phyloP scores from a whole-genome alignment of 352 stramenopile genomes.

The Bremia lactucae region DNA sequence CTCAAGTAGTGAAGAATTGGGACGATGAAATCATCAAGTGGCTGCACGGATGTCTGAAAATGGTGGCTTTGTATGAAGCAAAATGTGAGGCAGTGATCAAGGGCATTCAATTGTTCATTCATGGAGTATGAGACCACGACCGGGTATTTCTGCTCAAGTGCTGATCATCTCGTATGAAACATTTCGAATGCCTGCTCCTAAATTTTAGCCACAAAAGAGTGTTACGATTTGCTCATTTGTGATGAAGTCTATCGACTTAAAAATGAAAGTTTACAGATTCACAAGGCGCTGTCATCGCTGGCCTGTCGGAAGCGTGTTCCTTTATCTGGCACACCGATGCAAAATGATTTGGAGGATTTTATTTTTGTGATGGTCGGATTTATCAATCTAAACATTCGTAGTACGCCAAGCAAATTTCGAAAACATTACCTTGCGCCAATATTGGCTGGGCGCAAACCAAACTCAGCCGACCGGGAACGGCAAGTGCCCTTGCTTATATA shows the following conservation, averaged over 20 bases:
- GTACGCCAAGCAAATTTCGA: slow-evolving; percentile 84
- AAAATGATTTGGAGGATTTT: slow-evolving; percentile 98
- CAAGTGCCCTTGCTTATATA: too few species aligned
- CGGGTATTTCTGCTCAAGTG: slow-evolving; percentile 50
- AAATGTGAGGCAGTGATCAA: slow-evolving; percentile 76
- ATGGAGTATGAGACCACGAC: slow-evolving; percentile 60
- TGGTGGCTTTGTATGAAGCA: too few species aligned
- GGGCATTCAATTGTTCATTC: slow-evolving; percentile 72
- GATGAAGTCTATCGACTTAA: slow-evolving; percentile 97
- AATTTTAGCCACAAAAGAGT: too few species aligned
- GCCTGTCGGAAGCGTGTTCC: slow-evolving; percentile 88
- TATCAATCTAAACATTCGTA: slow-evolving; percentile 78
- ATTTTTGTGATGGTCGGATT: slow-evolving; percentile 96
- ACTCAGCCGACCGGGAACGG: slow-evolving; percentile 88
- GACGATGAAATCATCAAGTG: too few species aligned
- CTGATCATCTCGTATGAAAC: too few species aligned
- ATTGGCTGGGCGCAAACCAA: slow-evolving; percentile 80
- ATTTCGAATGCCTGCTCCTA: too few species aligned
- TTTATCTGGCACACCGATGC: slow-evolving; percentile 96
- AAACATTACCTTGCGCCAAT: slow-evolving; percentile 88
- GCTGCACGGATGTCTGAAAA: too few species aligned
- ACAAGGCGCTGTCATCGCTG: slow-evolving; percentile 64
- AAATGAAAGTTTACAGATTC: slow-evolving; percentile 93
- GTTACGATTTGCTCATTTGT: too few species aligned
- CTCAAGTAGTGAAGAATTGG: too few species aligned